Conservation (phyloP, 257 asterid genomes). For the Nicotiana otophora region DNA sequence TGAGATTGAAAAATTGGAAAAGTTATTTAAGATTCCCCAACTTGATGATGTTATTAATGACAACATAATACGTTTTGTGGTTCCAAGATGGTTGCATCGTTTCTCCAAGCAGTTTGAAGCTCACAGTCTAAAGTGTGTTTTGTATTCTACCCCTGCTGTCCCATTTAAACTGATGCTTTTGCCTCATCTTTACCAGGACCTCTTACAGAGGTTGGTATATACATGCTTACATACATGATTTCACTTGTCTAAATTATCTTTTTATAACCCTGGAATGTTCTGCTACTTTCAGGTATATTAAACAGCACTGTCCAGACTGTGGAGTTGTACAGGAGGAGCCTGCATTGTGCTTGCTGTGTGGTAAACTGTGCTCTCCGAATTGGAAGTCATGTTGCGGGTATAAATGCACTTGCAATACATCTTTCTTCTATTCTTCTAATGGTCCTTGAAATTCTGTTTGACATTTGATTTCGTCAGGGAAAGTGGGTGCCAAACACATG, state of each 20-base stretch:
- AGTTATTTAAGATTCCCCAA: slow-evolving; percentile 69
- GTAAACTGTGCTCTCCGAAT: slow-evolving; percentile 84
- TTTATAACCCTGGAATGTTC: neutral
- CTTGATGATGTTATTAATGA: slow-evolving; percentile 50
- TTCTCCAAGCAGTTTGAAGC: slow-evolving; percentile 43
- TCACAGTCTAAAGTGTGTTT: slow-evolving; percentile 25
- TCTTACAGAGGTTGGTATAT: slow-evolving; percentile 69
- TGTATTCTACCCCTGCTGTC: slow-evolving; percentile 63
- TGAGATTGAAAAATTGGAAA: slow-evolving; percentile 68
- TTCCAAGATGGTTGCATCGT: slow-evolving; percentile 57
- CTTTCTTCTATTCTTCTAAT: neutral
- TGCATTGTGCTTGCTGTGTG: slow-evolving; percentile 85
- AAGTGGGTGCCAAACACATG: slow-evolving; percentile 81
- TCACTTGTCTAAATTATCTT: slow-evolving; percentile 1
- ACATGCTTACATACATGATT: neutral
- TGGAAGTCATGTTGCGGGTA: slow-evolving; percentile 97
- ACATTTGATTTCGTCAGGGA: slow-evolving; percentile 36
- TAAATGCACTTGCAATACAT: neutral
- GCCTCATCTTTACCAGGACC: slow-evolving; percentile 86
- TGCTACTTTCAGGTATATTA: slow-evolving; percentile 50
- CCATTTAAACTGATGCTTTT: slow-evolving; percentile 81
- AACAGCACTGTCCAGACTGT: slow-evolving; percentile 73
- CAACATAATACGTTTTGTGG: slow-evolving; percentile 44
- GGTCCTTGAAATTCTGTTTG: slow-evolving; percentile 2
- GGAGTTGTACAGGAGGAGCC: slow-evolving; percentile 71